These are phyloP conservation scores for Leucosporidium scottii DNA, from an alignment of 768 basidiomycete genomes.

Conservation along the genomic window DNA sequence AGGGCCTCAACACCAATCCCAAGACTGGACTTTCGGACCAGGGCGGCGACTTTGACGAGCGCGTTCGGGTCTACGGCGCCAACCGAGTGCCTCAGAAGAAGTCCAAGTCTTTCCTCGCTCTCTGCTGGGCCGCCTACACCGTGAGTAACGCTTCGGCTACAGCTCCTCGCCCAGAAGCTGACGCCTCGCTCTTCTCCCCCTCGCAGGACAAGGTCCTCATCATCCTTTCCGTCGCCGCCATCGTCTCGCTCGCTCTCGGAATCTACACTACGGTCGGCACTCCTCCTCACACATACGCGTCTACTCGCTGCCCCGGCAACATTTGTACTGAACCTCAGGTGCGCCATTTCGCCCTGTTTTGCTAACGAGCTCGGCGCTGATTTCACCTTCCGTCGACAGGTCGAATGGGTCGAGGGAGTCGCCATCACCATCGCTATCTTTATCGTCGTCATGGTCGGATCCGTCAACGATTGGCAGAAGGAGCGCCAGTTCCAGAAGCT, in stretches of 20 bases:
- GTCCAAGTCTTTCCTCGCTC: slow-evolving; percentile 59
- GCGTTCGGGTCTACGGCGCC: slow-evolving; percentile 62
- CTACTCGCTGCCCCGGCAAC: slow-evolving; percentile 30
- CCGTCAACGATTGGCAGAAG: slow-evolving; percentile 96
- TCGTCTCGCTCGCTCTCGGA: slow-evolving; percentile 85
- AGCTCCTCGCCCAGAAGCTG: neutral
- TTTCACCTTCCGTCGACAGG: slow-evolving; percentile 36
- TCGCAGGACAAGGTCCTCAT: slow-evolving; percentile 82
- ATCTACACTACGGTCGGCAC: slow-evolving; percentile 84
- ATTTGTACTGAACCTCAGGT: slow-evolving; percentile 52
- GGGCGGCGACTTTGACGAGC: slow-evolving; percentile 40
- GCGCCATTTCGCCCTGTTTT: too few relatives aligned
- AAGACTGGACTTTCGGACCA: slow-evolving; percentile 41
- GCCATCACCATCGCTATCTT: slow-evolving; percentile 50
- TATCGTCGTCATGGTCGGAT: slow-evolving; percentile 68
- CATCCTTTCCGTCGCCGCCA: slow-evolving; percentile 81
- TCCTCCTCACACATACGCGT: slow-evolving; percentile 47
- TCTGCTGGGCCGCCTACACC: slow-evolving; percentile 67
- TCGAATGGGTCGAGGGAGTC: slow-evolving; percentile 90
- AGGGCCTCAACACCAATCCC: slow-evolving; percentile 63
- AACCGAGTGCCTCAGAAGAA: slow-evolving; percentile 67
- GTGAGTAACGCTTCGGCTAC: neutral
- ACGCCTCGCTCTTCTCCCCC: slow-evolving; percentile 39
- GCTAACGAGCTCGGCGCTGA: too few relatives aligned
- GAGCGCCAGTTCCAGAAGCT: slow-evolving; percentile 88